Percentiles rank a stretch among this genome's conserved stretches.
Evolutionary conservation across 2,329 filamentous ascomycete species (phyloP).

Genomic region (Alternaria sp.): DNA sequence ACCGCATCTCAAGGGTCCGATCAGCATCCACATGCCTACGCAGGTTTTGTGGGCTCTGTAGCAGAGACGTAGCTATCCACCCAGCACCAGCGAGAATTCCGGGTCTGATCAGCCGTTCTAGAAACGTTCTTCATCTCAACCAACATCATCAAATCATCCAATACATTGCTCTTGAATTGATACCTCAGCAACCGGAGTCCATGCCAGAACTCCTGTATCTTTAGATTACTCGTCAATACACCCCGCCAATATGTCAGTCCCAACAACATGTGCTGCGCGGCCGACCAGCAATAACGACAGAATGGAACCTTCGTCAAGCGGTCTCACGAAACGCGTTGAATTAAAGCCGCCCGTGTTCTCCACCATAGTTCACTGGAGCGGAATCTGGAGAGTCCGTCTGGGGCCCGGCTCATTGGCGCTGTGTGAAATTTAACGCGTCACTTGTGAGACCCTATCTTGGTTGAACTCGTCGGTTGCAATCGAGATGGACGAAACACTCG

Average conservation of each 20-base stretch:
- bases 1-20: neutral
- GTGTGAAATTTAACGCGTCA: constrained; percentile 12
- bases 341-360: constrained; percentile 15
- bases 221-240: neutral
- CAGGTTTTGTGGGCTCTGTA: constrained; percentile 1
- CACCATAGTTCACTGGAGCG: constrained; percentile 17
- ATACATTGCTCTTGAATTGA: neutral
- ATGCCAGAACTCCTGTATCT: neutral
- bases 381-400: constrained; percentile 3
- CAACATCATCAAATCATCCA: constrained; percentile 1
- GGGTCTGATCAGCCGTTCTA: neutral
- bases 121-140: neutral
- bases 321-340: constrained; percentile 9
- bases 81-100: neutral
- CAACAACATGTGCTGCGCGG: constrained; percentile 7
- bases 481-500: constrained; percentile 13
- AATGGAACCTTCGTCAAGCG: constrained; percentile 13
- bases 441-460: constrained; percentile 4
- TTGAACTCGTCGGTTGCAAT: constrained; percentile 3
- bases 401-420: constrained; percentile 12
- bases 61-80: constrained; percentile 6
- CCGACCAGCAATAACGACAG: constrained; percentile 7
- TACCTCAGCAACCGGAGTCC: neutral
- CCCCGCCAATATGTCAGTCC: neutral
- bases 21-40: constrained; percentile 3